Evolutionary conservation across 805 yeast genomes (phyloP).

Genomic region (Tetrapisispora taiwanensis): DNA sequence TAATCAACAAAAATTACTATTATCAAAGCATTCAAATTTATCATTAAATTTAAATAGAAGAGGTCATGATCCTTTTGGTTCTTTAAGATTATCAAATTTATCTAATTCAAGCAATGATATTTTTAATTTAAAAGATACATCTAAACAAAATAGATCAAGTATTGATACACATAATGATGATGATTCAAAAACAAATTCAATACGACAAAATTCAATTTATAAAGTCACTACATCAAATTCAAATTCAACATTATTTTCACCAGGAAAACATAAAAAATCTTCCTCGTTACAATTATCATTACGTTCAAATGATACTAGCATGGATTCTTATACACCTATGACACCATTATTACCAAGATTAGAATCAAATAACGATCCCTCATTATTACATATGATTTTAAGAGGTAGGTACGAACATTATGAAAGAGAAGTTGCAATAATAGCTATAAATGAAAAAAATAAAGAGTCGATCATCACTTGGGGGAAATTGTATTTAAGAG

Average conservation of each 20-base stretch:
- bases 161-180: neutral
- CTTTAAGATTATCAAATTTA: neutral
- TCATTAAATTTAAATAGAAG: slow-evolving; percentile 1
- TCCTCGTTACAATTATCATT: slow-evolving; percentile 23
- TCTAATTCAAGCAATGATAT: neutral
- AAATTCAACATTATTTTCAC: slow-evolving; percentile 11
- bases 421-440: slow-evolving; percentile 59
- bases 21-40: neutral
- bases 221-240: slow-evolving; percentile 27
- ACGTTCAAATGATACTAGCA: slow-evolving; percentile 21
- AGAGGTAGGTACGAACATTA: slow-evolving; percentile 61
- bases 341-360: slow-evolving; percentile 35
- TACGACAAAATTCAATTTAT: slow-evolving; percentile 11
- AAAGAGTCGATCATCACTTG: slow-evolving; percentile 77
- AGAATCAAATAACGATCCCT: slow-evolving; percentile 48
- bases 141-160: neutral
- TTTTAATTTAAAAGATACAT: neutral
- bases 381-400: slow-evolving; percentile 60
- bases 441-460: slow-evolving; percentile 66
- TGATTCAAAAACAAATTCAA: slow-evolving; percentile 1
- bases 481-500: slow-evolving; percentile 75
- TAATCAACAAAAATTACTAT: neutral
- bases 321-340: slow-evolving; percentile 22
- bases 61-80: neutral
- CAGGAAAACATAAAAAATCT: slow-evolving; percentile 8